Percentiles rank a stretch among this genome's conserved stretches.
These are phyloP conservation scores for Stachybotrys chartarum DNA, from an alignment of 2,329 filamentous ascomycete genomes.

Conservation along the genomic window DNA sequence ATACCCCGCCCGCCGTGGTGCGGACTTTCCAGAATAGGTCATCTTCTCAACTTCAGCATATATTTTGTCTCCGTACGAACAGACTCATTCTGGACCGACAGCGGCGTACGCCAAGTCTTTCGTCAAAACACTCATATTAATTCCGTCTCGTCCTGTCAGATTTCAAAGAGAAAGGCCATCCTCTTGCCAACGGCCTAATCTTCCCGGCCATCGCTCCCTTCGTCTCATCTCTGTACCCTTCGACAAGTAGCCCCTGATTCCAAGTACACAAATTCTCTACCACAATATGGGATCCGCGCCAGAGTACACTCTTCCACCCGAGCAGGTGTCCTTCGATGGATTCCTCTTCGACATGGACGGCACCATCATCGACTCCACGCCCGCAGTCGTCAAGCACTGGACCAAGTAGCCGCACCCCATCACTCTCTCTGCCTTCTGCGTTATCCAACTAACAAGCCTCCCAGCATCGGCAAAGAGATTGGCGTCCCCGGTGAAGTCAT, in stretches of 20 bases:
- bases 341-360: constrained; percentile 73
- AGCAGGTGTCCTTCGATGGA: constrained; percentile 43
- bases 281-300: constrained; percentile 25
- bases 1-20: background rate
- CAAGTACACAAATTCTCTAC: background rate
- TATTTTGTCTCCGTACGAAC: too few species aligned
- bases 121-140: too few species aligned
- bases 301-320: constrained; percentile 34
- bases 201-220: too few species aligned
- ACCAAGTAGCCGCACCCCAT: constrained; percentile 40
- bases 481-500: constrained; percentile 80
- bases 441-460: background rate
- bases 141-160: too few species aligned
- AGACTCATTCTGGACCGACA: too few species aligned
- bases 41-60: too few species aligned
- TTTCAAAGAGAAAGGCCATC: too few species aligned
- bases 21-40: background rate
- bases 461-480: constrained; percentile 72
- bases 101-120: too few species aligned
- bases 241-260: background rate
- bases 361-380: constrained; percentile 76
- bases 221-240: too few species aligned
- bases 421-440: background rate
- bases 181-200: too few species aligned
- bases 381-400: constrained; percentile 74